Conservation (phyloP, 2,329 filamentous ascomycete genomes). For the Aureobasidium sp. region DNA sequence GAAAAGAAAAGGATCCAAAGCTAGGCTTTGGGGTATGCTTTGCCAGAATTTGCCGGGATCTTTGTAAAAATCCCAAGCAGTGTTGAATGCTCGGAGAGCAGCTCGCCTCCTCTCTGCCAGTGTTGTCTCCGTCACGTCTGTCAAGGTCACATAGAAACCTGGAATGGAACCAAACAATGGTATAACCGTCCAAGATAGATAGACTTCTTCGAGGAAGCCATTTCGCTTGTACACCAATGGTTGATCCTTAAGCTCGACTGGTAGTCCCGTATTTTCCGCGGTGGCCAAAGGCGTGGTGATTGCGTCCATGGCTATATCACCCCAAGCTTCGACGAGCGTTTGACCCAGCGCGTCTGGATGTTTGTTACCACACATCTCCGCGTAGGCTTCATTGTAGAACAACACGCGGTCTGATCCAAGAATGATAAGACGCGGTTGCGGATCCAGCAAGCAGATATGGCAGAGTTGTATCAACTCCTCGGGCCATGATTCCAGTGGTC, state of each 20-base stretch:
- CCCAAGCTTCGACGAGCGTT: not conserved
- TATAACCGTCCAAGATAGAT: conserved; percentile 15
- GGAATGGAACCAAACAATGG: not conserved
- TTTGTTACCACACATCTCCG: conserved; percentile 7
- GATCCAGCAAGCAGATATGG: conserved; percentile 14
- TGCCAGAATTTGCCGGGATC: conserved; percentile 15
- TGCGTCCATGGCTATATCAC: not conserved
- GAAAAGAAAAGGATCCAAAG: conserved; percentile 12
- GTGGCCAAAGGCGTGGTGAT: not conserved
- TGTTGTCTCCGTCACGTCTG: conserved; percentile 13
- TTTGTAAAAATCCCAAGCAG: conserved; percentile 1
- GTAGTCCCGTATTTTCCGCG: not conserved
- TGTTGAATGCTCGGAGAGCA: conserved; percentile 4
- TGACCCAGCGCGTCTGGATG: conserved; percentile 13
- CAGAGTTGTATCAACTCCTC: conserved; percentile 15
- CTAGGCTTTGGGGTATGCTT: not conserved
- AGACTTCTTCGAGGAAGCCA: conserved; percentile 15
- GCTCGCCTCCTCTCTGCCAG: conserved; percentile 13
- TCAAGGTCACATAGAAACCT: conserved; percentile 2
- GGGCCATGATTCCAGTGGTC: conserved; percentile 15
- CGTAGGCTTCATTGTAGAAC: conserved; percentile 17
- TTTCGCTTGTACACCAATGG: not conserved
- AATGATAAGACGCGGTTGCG: conserved; percentile 14
- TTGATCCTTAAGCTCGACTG: not conserved
- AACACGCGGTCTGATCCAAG: conserved; percentile 12